phyloP scores from a whole-genome alignment of 1,284 basidiomycete species.

The Coniferiporia weirii region DNA sequence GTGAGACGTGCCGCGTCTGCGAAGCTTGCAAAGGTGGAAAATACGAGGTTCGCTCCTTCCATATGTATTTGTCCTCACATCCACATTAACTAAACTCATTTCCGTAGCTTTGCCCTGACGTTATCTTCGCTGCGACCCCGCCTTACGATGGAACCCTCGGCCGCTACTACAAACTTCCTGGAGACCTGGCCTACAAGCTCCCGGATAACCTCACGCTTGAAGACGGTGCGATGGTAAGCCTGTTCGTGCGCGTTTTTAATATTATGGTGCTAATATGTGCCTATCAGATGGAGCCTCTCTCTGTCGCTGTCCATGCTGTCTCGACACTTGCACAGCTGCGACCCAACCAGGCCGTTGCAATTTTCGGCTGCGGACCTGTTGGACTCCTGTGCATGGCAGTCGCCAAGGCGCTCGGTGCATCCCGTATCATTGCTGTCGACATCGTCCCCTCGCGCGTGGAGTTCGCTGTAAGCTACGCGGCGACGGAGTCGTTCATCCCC shows the following conservation, averaged over 20 bases:
- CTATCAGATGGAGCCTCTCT: constrained; percentile 84
- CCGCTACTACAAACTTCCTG: constrained; percentile 75
- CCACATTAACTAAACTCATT: constrained; percentile 21
- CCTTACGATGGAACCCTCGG: constrained; percentile 85
- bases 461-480: constrained; percentile 84
- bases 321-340: constrained; percentile 71
- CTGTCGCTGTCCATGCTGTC: constrained; percentile 88
- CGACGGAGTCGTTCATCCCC: constrained; percentile 77
- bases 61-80: background rate
- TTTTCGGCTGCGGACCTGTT: constrained; percentile 92
- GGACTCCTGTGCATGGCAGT: constrained; percentile 91
- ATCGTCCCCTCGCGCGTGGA: constrained; percentile 78
- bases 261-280: background rate
- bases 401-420: constrained; percentile 82
- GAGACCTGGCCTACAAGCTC: constrained; percentile 68
- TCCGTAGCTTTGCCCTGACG: constrained; percentile 63
- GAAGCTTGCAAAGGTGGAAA: constrained; percentile 72
- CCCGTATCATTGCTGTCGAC: constrained; percentile 79
- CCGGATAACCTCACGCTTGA: constrained; percentile 73
- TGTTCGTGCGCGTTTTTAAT: background rate
- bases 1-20: constrained; percentile 68
- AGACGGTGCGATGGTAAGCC: constrained; percentile 79
- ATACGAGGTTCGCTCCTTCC: constrained; percentile 54
- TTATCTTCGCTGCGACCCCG: constrained; percentile 84
- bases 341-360: constrained; percentile 65